These are phyloP conservation scores for Suillus sp. DNA, from an alignment of 768 basidiomycete species.

Conservation along the genomic window DNA sequence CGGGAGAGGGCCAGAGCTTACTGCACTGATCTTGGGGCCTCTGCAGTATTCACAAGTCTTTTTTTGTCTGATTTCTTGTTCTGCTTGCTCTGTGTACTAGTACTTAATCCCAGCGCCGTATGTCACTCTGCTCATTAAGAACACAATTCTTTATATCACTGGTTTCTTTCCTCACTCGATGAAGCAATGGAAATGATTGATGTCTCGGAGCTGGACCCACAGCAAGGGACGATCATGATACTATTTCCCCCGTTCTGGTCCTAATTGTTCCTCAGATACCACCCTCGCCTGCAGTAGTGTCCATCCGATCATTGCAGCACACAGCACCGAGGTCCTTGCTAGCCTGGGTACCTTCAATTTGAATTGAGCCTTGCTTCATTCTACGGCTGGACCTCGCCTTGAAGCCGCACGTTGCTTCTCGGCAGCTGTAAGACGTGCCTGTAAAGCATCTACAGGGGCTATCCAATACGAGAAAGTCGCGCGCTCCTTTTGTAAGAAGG, in stretches of 20 bases:
- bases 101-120: background rate
- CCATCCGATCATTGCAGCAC: slow-evolving; percentile 36
- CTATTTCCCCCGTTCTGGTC: slow-evolving; percentile 12
- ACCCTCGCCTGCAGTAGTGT: slow-evolving; percentile 19
- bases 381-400: slow-evolving; percentile 25
- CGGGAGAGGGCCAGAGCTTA: slow-evolving; percentile 20
- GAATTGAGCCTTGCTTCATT: slow-evolving; percentile 31
- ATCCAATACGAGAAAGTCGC: slow-evolving; percentile 23
- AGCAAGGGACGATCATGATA: background rate
- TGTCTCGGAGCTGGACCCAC: background rate
- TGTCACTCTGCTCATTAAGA: background rate
- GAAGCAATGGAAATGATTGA: background rate
- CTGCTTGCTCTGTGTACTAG: slow-evolving; percentile 5
- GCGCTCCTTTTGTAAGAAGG: slow-evolving; percentile 28
- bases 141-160: background rate
- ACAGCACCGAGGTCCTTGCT: slow-evolving; percentile 18
- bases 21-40: slow-evolving; percentile 15
- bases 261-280: slow-evolving; percentile 13
- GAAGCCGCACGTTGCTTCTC: slow-evolving; percentile 32
- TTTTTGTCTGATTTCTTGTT: slow-evolving; percentile 4
- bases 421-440: slow-evolving; percentile 36
- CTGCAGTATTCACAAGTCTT: background rate
- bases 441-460: slow-evolving; percentile 24
- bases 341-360: slow-evolving; percentile 8
- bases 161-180: background rate